These are phyloP conservation scores for Bifiguratus adelaidae DNA, from an alignment of 192 early-diverging fungal genomes.

Conservation along the genomic window DNA sequence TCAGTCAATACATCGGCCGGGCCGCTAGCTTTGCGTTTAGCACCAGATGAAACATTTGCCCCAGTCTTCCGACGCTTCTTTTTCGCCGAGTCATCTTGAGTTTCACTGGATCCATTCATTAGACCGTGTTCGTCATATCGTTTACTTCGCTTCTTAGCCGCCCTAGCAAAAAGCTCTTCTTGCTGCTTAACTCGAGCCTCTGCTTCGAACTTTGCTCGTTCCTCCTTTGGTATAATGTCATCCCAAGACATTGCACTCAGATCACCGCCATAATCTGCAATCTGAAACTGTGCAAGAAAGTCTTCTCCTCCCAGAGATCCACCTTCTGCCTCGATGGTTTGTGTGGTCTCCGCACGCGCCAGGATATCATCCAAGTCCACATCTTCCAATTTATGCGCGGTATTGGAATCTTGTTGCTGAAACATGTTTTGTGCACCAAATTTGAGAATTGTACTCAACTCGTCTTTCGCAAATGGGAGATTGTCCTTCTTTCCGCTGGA, in stretches of 20 bases:
- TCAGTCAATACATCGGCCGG: conserved; percentile 36
- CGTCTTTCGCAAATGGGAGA: conserved; percentile 67
- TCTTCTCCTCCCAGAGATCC: conserved; percentile 70
- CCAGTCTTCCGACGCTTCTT: not conserved
- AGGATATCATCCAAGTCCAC: conserved; percentile 97
- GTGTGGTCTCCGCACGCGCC: conserved; percentile 85
- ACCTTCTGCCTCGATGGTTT: conserved; percentile 57
- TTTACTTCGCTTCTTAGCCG: conserved; percentile 13
- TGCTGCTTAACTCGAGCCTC: conserved; percentile 57
- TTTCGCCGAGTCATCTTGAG: conserved; percentile 6
- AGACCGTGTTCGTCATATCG: conserved; percentile 11
- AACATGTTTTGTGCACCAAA: conserved; percentile 99
- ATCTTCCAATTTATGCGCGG: conserved; percentile 72
- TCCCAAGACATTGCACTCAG: conserved; percentile 77
- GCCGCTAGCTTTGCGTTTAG: conserved; percentile 9
- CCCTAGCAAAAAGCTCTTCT: conserved; percentile 33
- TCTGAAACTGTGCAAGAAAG: conserved; percentile 91
- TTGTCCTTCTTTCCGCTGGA: conserved; percentile 13
- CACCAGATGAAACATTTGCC: not conserved
- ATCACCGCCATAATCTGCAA: conserved; percentile 73
- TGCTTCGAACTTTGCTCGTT: conserved; percentile 54
- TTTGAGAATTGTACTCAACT: conserved; percentile 91
- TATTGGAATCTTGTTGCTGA: conserved; percentile 51
- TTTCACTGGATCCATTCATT: conserved; percentile 5
- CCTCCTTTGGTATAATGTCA: conserved; percentile 87